Percentiles rank a stretch among this genome's conserved stretches.
Conservation (phyloP, 148 eudicot species). For the Fagopyrum esculentum region DNA sequence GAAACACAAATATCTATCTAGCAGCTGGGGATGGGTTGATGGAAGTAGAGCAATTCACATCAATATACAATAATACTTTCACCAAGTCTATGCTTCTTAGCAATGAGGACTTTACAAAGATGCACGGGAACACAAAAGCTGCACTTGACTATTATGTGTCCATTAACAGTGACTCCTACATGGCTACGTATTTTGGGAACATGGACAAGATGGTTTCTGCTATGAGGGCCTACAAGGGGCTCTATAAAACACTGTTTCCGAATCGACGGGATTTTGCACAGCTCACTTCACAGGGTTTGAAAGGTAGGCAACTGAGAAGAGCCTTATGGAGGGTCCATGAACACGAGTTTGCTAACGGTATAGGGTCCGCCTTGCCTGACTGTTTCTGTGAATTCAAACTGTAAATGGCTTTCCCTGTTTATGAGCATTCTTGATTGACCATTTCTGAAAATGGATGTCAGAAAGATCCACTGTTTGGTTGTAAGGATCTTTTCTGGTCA, state of each 20-base stretch:
- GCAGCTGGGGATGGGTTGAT: constrained; percentile 98
- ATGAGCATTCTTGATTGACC: background rate
- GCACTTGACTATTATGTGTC: constrained; percentile 88
- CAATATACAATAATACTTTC: constrained; percentile 53
- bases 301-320: constrained; percentile 42
- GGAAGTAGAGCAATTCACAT: constrained; percentile 74
- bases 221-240: constrained; percentile 74
- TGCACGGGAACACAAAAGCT: constrained; percentile 99
- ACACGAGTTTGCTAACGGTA: constrained; percentile 72
- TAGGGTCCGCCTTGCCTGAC: constrained; percentile 87
- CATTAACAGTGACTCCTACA: constrained; percentile 68
- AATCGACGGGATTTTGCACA: constrained; percentile 70
- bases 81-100: constrained; percentile 63
- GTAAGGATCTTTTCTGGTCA: background rate
- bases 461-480: background rate
- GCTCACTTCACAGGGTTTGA: constrained; percentile 45
- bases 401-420: background rate
- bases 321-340: constrained; percentile 67
- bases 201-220: constrained; percentile 99
- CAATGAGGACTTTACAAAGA: constrained; percentile 56
- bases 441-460: background rate
- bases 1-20: constrained; percentile 67
- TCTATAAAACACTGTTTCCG: constrained; percentile 62
- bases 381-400: constrained; percentile 86
- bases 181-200: constrained; percentile 91